Evolutionary conservation across 164 flowering plant species (phyloP).

Genomic region (Akebia trifoliata): DNA sequence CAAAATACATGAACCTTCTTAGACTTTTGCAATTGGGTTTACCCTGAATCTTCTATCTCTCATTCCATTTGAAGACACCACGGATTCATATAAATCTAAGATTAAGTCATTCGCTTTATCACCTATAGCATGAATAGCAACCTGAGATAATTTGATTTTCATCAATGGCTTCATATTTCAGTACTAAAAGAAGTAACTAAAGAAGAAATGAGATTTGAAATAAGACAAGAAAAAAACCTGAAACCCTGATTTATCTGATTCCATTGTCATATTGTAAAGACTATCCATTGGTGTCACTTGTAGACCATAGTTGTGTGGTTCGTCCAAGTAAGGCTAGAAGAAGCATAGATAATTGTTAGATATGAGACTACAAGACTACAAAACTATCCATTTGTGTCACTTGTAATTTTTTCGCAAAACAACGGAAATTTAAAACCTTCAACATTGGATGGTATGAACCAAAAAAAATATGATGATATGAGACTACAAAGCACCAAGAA

Average conservation of each 20-base stretch:
- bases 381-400: no score
- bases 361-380: no score
- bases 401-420: no score
- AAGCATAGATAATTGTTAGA: no score
- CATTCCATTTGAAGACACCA: conserved; percentile 48
- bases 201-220: not conserved
- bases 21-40: conserved; percentile 19
- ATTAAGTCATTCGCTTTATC: conserved; percentile 86
- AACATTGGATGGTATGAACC: no score
- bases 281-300: conserved; percentile 53
- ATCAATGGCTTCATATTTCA: not conserved
- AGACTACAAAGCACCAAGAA: not conserved
- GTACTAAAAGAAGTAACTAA: not conserved
- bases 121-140: conserved; percentile 95
- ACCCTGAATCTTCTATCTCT: conserved; percentile 90
- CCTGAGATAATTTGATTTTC: conserved; percentile 34
- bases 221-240: conserved; percentile 50
- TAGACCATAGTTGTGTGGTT: conserved; percentile 73
- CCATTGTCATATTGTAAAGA: conserved; percentile 61
- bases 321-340: conserved; percentile 68
- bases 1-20: conserved; percentile 1
- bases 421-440: not conserved
- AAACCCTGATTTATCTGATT: conserved; percentile 64
- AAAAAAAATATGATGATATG: no score
- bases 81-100: conserved; percentile 61